A percentile compares a stretch with the other conserved stretches of the same genome.
Evolutionary conservation across 192 early-diverging fungal species (phyloP).

Genomic region (Backusella psychrophila): DNA sequence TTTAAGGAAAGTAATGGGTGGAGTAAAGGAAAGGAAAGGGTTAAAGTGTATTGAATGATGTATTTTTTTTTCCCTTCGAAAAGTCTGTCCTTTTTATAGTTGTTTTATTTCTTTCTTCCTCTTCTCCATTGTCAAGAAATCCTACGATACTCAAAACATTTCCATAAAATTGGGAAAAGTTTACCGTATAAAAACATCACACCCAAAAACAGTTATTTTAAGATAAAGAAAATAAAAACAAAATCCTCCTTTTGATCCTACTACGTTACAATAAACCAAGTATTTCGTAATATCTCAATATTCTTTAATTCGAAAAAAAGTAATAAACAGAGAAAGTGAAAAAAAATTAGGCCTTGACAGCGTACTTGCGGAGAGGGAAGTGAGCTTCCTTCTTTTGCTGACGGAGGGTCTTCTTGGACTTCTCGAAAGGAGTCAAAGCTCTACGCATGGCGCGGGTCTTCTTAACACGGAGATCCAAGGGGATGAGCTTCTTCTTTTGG

Average conservation of each 20-base stretch:
- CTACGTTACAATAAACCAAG: neutral
- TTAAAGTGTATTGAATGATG: neutral
- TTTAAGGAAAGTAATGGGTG: constrained; percentile 1
- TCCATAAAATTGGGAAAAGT: neutral
- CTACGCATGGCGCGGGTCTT: constrained; percentile 99
- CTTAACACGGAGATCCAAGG: constrained; percentile 96
- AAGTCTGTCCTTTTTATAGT: neutral
- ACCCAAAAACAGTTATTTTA: neutral
- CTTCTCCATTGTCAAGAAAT: neutral
- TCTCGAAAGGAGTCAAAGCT: constrained; percentile 83
- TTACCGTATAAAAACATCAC: neutral
- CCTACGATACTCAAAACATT: neutral
- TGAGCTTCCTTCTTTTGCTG: constrained; percentile 85
- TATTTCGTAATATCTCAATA: neutral
- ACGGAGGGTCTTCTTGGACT: constrained; percentile 79
- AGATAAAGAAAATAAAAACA: neutral
- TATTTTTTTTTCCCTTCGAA: neutral
- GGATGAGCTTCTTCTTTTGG: constrained; percentile 93
- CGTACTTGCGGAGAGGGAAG: constrained; percentile 93
- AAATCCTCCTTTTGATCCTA: neutral
- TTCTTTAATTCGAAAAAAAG: neutral
- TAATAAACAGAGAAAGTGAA: neutral
- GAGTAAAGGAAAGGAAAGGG: neutral
- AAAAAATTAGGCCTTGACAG: constrained; percentile 74
- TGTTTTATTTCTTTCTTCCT: neutral